Evolutionary conservation across 768 basidiomycete genomes (phyloP).

Genomic region (Kwoniella bestiolae): DNA sequence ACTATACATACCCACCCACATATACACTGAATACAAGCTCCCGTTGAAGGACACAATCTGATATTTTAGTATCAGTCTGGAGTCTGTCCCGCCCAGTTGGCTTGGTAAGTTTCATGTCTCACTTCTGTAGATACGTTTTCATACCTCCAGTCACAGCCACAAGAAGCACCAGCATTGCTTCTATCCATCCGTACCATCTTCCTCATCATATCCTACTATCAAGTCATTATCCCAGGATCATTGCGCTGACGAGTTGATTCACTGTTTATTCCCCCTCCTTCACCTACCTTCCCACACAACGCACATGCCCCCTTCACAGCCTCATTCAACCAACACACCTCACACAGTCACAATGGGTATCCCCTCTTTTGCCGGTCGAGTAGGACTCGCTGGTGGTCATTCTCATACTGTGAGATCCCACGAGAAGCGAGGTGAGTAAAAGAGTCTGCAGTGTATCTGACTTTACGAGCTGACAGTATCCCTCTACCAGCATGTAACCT

Average conservation of each 20-base stretch:
- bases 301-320: slow-evolving; percentile 3
- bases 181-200: background rate
- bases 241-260: background rate
- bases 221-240: background rate
- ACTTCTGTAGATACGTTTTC: slow-evolving; percentile 7
- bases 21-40: background rate
- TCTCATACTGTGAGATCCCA: slow-evolving; percentile 10
- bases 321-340: background rate
- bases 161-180: background rate
- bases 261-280: background rate
- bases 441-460: background rate
- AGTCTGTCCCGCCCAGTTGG: slow-evolving; percentile 14
- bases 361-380: slow-evolving; percentile 32
- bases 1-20: background rate
- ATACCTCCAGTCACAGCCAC: background rate
- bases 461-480: background rate
- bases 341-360: slow-evolving; percentile 10
- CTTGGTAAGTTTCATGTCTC: slow-evolving; percentile 25
- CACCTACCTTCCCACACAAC: background rate
- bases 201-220: background rate
- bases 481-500: slow-evolving; percentile 50
- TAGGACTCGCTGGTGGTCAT: slow-evolving; percentile 43
- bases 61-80: background rate
- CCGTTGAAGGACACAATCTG: background rate
- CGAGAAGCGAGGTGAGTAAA: slow-evolving; percentile 25